phyloP scores from a whole-genome alignment of 257 asterid genomes.

The Ilex aquifolium region DNA sequence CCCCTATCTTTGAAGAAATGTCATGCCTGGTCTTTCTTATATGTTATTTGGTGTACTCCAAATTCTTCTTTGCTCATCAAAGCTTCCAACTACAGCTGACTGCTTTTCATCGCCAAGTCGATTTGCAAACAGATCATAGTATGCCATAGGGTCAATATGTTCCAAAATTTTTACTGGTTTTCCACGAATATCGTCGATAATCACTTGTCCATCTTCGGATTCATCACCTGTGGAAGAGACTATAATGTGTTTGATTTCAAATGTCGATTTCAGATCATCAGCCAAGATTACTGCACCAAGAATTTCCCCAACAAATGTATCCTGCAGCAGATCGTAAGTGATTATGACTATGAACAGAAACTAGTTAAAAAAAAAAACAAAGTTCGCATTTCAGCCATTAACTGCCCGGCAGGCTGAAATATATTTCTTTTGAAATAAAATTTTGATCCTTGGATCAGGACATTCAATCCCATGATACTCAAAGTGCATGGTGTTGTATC shows the following conservation, averaged over 20 bases:
- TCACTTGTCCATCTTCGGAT: conserved; percentile 56
- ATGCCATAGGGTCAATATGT: conserved; percentile 45
- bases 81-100: conserved; percentile 74
- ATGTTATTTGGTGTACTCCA: conserved; percentile 39
- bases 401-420: too few species aligned
- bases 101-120: conserved; percentile 48
- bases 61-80: conserved; percentile 49
- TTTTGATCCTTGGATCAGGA: too few species aligned
- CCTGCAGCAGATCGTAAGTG: conserved; percentile 31
- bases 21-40: not conserved
- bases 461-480: too few species aligned
- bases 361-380: too few species aligned
- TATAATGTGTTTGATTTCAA: conserved; percentile 24
- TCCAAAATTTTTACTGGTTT: conserved; percentile 48
- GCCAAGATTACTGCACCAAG: conserved; percentile 69
- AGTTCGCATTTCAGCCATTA: too few species aligned
- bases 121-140: conserved; percentile 35
- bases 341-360: too few species aligned
- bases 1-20: too few species aligned
- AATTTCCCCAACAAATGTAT: conserved; percentile 64
- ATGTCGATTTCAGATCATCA: conserved; percentile 41
- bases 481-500: too few species aligned
- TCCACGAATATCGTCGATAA: conserved; percentile 32
- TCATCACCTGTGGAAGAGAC: conserved; percentile 46
- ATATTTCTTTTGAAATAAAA: too few species aligned